Evolutionary conservation across 164 flowering plant genomes (phyloP).

Genomic region (Macadamia tetraphylla): DNA sequence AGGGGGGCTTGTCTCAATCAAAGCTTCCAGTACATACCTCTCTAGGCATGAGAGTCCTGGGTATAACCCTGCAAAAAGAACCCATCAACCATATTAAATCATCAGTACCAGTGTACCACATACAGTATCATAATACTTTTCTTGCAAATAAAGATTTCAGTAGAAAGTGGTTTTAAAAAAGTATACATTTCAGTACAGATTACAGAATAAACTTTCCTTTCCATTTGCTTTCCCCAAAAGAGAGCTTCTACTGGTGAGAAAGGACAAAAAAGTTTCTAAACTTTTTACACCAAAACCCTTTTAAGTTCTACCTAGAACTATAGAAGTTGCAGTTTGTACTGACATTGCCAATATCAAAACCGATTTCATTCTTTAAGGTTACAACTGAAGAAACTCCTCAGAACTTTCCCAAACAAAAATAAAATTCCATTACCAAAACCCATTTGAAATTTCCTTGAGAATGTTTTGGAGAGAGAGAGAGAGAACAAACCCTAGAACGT

Average conservation of each 20-base stretch:
- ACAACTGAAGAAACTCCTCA: slow-evolving; percentile 11
- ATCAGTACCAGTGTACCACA: background rate
- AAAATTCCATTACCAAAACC: background rate
- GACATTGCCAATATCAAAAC: slow-evolving; percentile 16
- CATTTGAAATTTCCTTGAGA: too few relatives aligned
- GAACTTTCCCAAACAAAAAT: background rate
- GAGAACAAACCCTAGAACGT: slow-evolving; percentile 85
- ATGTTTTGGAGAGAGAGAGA: slow-evolving; percentile 8
- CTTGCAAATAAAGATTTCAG: background rate
- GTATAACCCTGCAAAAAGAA: slow-evolving; percentile 67
- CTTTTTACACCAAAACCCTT: slow-evolving; percentile 2
- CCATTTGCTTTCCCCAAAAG: background rate
- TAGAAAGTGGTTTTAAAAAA: background rate
- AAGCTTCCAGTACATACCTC: slow-evolving; percentile 45
- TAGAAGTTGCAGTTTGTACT: slow-evolving; percentile 5
- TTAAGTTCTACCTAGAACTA: too few relatives aligned
- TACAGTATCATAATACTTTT: background rate
- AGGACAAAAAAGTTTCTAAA: background rate
- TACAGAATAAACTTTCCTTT: background rate
- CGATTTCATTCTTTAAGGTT: slow-evolving; percentile 12
- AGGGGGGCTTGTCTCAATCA: background rate
- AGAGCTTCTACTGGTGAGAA: background rate
- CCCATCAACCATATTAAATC: background rate
- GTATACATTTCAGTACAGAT: background rate
- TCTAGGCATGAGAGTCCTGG: slow-evolving; percentile 72